Evolutionary conservation across 2,329 filamentous ascomycete genomes (phyloP), one percentile per base, ranked within the genome.

Genomic region (Remersonia thermophila): DNA sequence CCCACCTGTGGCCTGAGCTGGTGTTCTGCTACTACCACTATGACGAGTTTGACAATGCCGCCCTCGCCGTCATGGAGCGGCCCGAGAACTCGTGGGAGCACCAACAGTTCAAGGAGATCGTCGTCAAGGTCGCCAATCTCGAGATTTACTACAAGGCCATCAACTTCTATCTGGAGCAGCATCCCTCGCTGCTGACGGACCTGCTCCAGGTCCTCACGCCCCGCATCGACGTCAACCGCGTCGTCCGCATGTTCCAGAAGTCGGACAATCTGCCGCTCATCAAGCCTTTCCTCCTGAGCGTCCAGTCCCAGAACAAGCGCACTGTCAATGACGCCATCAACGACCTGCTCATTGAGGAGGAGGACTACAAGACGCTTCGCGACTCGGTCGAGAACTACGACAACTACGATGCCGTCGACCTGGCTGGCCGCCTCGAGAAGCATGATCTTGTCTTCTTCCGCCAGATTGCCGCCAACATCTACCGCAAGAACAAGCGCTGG

Each of bases 401-500:
- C 69, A 98, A 98, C 65, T 98, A 96, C 56, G 93, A 98, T 57
- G 81, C 89, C 3, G 83, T 93, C 32, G 87, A 93, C 17, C 75
- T 98, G 42, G 93, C 91, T 2, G 74, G 83, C 56, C 83, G 91
- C 38, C 71, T 98, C 9, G 93, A 98, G 73, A 91, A 91, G 67
- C 93, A 98, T 55, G 91, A 98, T 39, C 67, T 98, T 33, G 87
- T 98, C 46, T 98, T 98, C 72, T 98, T 98, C 81, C 81, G 91
- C 55, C 91, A 98, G 62, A 94, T 98, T 54, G 91, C 91, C 4
- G 86, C 93, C 47, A 94, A 73, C 63, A 98, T 98, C 61, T 98
- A 96, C 69, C 86, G 93, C 59, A 98, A 96, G 74, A 96, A 94
- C 71, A 96, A 96, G 80, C 77, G 91, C 46, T 98, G 93, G 93